A percentile compares a stretch with the other conserved stretches of the same genome.
phyloP scores from a whole-genome alignment of 352 stramenopile species.

The Stramenopiles sp. region DNA sequence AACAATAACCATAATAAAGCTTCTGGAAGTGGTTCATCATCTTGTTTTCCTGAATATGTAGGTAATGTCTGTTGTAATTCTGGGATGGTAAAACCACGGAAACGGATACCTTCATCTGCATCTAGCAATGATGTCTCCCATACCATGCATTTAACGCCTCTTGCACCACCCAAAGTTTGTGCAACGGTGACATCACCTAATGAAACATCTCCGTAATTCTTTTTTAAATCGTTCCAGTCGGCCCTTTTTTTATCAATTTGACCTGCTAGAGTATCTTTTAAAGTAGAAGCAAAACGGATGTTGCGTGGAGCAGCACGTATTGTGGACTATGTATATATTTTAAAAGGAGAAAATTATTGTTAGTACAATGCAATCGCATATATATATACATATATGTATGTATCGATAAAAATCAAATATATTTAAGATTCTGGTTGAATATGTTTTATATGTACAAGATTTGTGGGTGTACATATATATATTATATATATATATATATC shows the following conservation, averaged over 20 bases:
- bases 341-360: neutral
- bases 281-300: neutral
- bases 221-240: constrained; percentile 77
- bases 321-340: neutral
- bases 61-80: constrained; percentile 88
- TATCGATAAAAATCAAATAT: too few relatives aligned
- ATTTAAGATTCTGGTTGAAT: too few relatives aligned
- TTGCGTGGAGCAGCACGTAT: neutral
- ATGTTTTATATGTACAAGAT: too few relatives aligned
- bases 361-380: neutral
- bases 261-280: constrained; percentile 44
- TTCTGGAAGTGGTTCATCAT: constrained; percentile 87
- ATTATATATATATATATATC: too few relatives aligned
- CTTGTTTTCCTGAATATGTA: constrained; percentile 38
- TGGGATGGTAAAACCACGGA: constrained; percentile 93
- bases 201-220: constrained; percentile 69
- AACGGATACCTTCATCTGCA: constrained; percentile 89
- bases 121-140: constrained; percentile 93
- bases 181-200: constrained; percentile 29
- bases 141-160: constrained; percentile 93
- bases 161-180: constrained; percentile 84
- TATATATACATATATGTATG: too few relatives aligned
- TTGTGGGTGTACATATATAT: too few relatives aligned
- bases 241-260: constrained; percentile 70
- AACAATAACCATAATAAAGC: constrained; percentile 90